Percentiles rank a stretch among this genome's conserved stretches.
Conservation (phyloP, 768 basidiomycete species). For the Boletus rex-veris region DNA sequence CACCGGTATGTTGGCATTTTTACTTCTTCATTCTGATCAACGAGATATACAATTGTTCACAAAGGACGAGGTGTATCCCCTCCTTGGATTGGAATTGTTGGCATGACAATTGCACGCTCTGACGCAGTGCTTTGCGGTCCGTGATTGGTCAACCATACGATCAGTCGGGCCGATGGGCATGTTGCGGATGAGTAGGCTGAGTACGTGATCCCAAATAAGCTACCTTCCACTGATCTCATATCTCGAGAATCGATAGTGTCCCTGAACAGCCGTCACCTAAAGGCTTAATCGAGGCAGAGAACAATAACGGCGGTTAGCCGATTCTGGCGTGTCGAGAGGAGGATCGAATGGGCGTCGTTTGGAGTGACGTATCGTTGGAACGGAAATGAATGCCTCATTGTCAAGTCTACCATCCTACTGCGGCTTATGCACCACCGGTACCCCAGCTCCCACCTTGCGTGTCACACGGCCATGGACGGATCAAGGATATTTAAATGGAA, state of each 20-base stretch:
- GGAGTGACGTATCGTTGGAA: background rate
- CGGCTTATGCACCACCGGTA: background rate
- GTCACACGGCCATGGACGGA: background rate
- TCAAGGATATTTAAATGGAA: background rate
- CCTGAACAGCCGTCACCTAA: background rate
- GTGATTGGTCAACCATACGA: background rate
- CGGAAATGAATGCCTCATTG: constrained; percentile 11
- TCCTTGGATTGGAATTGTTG: background rate
- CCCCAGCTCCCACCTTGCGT: background rate
- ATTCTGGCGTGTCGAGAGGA: background rate
- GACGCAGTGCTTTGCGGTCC: background rate
- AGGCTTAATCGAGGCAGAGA: background rate
- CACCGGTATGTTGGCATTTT: background rate
- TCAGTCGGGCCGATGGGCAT: background rate
- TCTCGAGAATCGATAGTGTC: background rate
- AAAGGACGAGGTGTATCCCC: background rate
- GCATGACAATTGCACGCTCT: background rate
- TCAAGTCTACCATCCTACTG: background rate
- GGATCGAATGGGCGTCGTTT: background rate
- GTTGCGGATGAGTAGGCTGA: constrained; percentile 1
- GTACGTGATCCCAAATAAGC: background rate
- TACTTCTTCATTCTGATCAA: background rate
- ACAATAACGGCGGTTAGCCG: background rate
- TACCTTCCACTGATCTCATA: background rate
- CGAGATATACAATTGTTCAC: background rate